Evolutionary conservation across 2,329 filamentous ascomycete species (phyloP).

Genomic region (Arthrobotrys pseudoclavata): DNA sequence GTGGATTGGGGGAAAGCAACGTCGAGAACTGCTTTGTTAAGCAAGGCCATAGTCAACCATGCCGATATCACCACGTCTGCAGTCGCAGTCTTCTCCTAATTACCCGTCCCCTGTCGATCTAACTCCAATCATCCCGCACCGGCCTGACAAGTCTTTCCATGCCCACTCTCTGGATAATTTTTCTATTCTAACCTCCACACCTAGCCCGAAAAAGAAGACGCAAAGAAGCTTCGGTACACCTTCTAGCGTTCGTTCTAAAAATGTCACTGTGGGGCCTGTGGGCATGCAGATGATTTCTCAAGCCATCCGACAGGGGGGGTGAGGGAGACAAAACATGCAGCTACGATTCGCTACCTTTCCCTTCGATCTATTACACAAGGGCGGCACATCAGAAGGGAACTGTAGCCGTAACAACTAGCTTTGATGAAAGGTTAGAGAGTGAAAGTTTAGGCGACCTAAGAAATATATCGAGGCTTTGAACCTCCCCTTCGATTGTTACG

Average conservation of each 20-base stretch:
- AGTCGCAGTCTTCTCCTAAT: slow-evolving; percentile 27
- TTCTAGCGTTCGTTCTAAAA: slow-evolving; percentile 60
- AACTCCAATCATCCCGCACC: slow-evolving; percentile 42
- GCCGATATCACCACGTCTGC: slow-evolving; percentile 13
- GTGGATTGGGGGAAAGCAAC: slow-evolving; percentile 1
- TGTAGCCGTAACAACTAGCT: slow-evolving; percentile 24
- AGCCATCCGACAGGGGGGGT: slow-evolving; percentile 42
- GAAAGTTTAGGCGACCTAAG: slow-evolving; percentile 60
- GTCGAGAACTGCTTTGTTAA: slow-evolving; percentile 1
- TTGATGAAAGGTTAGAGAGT: slow-evolving; percentile 1
- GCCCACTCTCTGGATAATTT: slow-evolving; percentile 10
- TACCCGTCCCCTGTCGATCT: slow-evolving; percentile 52
- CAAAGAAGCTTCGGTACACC: slow-evolving; percentile 50
- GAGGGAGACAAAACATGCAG: slow-evolving; percentile 8
- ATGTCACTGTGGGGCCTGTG: slow-evolving; percentile 38
- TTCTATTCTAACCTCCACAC: slow-evolving; percentile 17
- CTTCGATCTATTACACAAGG: slow-evolving; percentile 10
- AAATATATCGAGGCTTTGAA: slow-evolving; percentile 45
- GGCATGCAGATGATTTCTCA: slow-evolving; percentile 34
- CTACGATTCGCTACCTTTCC: slow-evolving; percentile 25
- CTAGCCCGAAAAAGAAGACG: slow-evolving; percentile 48
- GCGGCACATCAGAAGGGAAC: slow-evolving; percentile 24
- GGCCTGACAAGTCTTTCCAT: slow-evolving; percentile 49
- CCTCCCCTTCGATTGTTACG: slow-evolving; percentile 30
- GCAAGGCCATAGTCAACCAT: background rate